phyloP scores from a whole-genome alignment of 805 yeast species.

The Wickerhamomyces hampshirensis region DNA sequence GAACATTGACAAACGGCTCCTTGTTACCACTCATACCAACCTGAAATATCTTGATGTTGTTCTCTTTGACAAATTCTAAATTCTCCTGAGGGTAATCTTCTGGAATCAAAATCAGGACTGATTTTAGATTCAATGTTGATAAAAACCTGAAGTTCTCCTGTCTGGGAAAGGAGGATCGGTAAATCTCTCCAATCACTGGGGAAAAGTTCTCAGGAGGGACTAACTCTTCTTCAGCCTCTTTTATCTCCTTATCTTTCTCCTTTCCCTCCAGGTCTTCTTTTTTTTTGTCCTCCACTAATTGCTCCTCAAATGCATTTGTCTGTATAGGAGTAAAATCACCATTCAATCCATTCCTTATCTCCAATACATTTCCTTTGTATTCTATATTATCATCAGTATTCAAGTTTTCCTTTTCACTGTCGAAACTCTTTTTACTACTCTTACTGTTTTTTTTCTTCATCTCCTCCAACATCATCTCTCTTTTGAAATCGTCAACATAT shows the following conservation, averaged over 20 bases:
- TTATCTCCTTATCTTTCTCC: conserved; percentile 21
- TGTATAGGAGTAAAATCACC: no score
- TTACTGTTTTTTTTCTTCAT: background rate
- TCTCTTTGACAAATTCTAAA: conserved; percentile 50
- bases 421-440: conserved; percentile 1
- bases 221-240: conserved; percentile 22
- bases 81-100: conserved; percentile 88
- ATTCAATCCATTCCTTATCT: background rate
- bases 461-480: conserved; percentile 2
- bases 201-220: conserved; percentile 89
- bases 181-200: conserved; percentile 71
- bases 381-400: no score
- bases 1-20: conserved; percentile 83
- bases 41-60: conserved; percentile 70
- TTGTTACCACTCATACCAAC: conserved; percentile 94
- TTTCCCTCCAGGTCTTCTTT: no score
- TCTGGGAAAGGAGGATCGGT: conserved; percentile 87
- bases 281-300: conserved; percentile 3
- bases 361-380: no score
- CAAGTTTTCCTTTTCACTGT: background rate
- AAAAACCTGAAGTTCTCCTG: conserved; percentile 75
- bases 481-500: conserved; percentile 4
- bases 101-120: conserved; percentile 80
- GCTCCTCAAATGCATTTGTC: no score
- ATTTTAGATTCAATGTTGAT: conserved; percentile 54